Base-by-base conservation (phyloP, 1,139 yeast species). In the Candida frijolesensis region DNA sequence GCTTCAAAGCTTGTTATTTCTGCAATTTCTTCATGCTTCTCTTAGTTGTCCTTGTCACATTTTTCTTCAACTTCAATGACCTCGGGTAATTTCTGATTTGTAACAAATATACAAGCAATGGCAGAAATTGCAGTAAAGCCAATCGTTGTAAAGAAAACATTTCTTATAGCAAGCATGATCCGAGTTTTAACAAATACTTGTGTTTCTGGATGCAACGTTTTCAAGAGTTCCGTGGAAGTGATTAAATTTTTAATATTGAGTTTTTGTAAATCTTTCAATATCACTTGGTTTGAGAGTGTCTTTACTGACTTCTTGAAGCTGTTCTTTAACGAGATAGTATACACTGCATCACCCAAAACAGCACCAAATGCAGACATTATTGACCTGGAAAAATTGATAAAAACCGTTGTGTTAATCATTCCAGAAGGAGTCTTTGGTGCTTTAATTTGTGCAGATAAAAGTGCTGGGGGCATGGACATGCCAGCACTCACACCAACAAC, bases 341-440 rank as follows among this genome's bases (percentile, higher is more conserved):
- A 73, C 6, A 67, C 68, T 1, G 72, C 66, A 52, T 72, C 72
- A 18, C 72, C 67, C 48, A 74, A 60, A 46, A 65, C 64, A 11
- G 70, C 61, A n/a, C 70, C 63, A 32, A 73, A 37, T 4, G 78
- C 73, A 7, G 57, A 54, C 11, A 68, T 67, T 15, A 73, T 54
- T 1, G 70, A 58, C 56, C 78, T 68, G 25, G 54, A 51, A 52
- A 72, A 71, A 53, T 66, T 67, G 27, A 70, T 38, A 45, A 66
- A 65, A 4, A 73, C 61, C 3, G 78, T 72, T 6, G 75, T 63
- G 66, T 72, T 59, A 44, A 75, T 74, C 25, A 64, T 61, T 12
- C 71, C 68, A 14, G 78, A 78, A 4, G 72, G 67, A 6, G 68
- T 60, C 48, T 68, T 66, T 33, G 78, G 77, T 2, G 78, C 76